Evolutionary conservation across 176 grass and related monocot species (phyloP).

Genomic region (barley (Hordeum vulgare)): DNA sequence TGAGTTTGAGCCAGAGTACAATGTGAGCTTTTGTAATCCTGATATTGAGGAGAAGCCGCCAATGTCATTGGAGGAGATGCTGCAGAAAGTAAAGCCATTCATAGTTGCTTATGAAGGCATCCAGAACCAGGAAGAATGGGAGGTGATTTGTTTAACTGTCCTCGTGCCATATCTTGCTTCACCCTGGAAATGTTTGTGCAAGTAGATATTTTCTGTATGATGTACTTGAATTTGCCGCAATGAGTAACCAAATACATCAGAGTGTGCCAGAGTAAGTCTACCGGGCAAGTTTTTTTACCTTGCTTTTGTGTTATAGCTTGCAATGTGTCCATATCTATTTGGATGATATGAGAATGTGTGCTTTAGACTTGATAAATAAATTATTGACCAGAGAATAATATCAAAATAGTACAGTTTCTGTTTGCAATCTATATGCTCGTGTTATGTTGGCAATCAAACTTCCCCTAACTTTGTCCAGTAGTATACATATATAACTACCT

Average conservation of each 20-base stretch:
- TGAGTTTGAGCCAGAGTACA: conserved; percentile 77
- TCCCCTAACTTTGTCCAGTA: not conserved
- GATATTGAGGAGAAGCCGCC: conserved; percentile 84
- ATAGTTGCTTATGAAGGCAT: conserved; percentile 78
- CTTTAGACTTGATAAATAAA: not conserved
- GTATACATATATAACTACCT: not conserved
- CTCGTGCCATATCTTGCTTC: not conserved
- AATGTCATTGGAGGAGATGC: conserved; percentile 63
- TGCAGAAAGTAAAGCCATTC: conserved; percentile 81
- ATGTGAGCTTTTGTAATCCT: conserved; percentile 62
- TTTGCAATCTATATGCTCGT: not conserved
- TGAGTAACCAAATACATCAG: not conserved
- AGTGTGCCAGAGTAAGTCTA: not conserved
- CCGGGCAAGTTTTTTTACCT: not conserved
- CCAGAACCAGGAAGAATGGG: conserved; percentile 81
- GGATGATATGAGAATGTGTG: not conserved
- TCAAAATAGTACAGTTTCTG: not conserved
- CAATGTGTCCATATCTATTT: not conserved
- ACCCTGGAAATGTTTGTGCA: not conserved
- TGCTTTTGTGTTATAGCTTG: not conserved
- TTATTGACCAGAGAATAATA: not conserved
- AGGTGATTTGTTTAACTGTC: conserved; percentile 43
- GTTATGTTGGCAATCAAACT: not conserved
- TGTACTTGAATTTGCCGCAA: not conserved
- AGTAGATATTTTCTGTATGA: not conserved